Evolutionary conservation across 768 basidiomycete genomes (phyloP).

Genomic region (Kwoniella europaea): DNA sequence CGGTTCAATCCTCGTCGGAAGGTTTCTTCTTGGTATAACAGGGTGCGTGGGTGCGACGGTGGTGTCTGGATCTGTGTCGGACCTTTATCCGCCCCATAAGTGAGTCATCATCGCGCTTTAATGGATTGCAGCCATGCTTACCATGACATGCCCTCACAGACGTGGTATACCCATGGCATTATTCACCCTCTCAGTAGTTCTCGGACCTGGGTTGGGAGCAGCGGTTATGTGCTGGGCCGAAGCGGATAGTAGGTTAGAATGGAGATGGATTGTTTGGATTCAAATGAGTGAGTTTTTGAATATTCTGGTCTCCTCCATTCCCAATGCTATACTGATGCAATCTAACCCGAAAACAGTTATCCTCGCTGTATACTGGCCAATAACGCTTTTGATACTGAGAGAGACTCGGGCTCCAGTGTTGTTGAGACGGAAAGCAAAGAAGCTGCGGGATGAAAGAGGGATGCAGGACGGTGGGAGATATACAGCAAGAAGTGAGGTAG

Average conservation of each 20-base stretch:
- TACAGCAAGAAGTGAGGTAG: conserved; percentile 48
- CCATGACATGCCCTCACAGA: conserved; percentile 56
- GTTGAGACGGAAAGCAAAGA: conserved; percentile 68
- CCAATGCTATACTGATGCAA: background rate
- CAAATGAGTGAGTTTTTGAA: conserved; percentile 61
- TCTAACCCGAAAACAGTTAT: conserved; percentile 54
- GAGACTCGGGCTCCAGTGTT: conserved; percentile 77
- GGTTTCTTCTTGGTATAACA: conserved; percentile 56
- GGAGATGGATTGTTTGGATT: conserved; percentile 87
- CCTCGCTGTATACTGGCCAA: conserved; percentile 63
- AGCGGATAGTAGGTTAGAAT: conserved; percentile 65
- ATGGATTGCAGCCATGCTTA: conserved; percentile 1
- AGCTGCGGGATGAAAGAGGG: conserved; percentile 69
- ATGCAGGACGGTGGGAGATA: conserved; percentile 59
- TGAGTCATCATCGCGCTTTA: background rate
- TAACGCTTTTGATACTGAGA: conserved; percentile 66
- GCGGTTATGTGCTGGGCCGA: conserved; percentile 68
- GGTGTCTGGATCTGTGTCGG: conserved; percentile 59
- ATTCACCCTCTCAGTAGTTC: conserved; percentile 69
- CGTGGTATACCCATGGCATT: conserved; percentile 79
- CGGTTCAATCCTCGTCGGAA: conserved; percentile 53
- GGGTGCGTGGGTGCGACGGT: conserved; percentile 57
- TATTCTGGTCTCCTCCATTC: conserved; percentile 39
- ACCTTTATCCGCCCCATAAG: conserved; percentile 52
- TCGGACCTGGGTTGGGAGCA: conserved; percentile 70